phyloP scores from a whole-genome alignment of 768 basidiomycete species.

The Suillus subaureus region DNA sequence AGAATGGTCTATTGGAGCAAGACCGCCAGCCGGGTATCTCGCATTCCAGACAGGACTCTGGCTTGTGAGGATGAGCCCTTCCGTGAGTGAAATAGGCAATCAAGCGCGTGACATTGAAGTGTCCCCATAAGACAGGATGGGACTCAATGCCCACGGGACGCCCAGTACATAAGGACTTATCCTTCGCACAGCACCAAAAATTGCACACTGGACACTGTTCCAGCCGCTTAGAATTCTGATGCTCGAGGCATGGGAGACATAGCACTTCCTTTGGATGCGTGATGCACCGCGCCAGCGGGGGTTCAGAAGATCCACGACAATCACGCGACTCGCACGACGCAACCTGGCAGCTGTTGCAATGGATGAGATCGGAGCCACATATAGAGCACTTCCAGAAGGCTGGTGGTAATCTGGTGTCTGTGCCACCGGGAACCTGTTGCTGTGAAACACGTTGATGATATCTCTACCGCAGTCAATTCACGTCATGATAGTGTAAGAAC shows the following conservation, averaged over 20 bases:
- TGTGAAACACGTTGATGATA: neutral
- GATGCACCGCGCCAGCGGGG: neutral
- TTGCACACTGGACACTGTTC: neutral
- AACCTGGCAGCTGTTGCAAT: neutral
- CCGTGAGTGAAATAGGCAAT: neutral
- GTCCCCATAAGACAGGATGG: conserved; percentile 13
- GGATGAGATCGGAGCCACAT: neutral
- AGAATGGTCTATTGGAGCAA: neutral
- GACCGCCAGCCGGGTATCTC: neutral
- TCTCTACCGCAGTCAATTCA: neutral
- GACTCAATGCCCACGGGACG: neutral
- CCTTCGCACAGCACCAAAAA: neutral
- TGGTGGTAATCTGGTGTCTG: neutral
- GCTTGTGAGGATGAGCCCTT: neutral
- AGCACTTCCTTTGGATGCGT: neutral
- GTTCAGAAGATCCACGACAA: neutral
- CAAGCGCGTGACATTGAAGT: neutral
- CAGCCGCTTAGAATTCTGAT: neutral
- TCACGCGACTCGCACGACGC: neutral
- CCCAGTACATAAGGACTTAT: neutral
- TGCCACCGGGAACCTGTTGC: neutral
- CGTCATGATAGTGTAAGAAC: neutral
- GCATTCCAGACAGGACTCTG: neutral
- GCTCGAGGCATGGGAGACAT: neutral
- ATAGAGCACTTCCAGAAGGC: neutral